These are phyloP conservation scores for Monosporozyma aerobia DNA, from an alignment of 805 yeast genomes.

Conservation along the genomic window DNA sequence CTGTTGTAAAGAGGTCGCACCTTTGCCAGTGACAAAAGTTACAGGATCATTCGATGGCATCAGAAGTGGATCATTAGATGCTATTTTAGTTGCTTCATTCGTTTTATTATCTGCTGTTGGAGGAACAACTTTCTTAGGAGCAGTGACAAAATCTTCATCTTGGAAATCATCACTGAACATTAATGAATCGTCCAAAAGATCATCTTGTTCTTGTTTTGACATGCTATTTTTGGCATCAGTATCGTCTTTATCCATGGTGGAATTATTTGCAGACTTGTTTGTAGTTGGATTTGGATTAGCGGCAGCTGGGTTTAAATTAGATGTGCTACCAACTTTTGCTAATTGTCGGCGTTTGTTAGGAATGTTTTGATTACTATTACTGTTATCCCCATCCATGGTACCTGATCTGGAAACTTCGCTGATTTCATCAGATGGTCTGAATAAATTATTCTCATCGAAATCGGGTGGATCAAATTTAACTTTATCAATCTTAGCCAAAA, in stretches of 20 bases:
- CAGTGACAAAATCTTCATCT: slow-evolving; percentile 27
- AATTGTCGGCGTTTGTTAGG: slow-evolving; percentile 20
- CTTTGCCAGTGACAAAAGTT: slow-evolving; percentile 55
- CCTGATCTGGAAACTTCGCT: slow-evolving; percentile 24
- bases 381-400: slow-evolving; percentile 14
- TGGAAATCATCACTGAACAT: slow-evolving; percentile 42
- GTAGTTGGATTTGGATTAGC: background rate
- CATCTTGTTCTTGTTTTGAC: slow-evolving; percentile 18
- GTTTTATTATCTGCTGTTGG: slow-evolving; percentile 11
- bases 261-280: background rate
- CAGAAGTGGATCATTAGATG: slow-evolving; percentile 5
- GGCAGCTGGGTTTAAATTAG: background rate
- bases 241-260: background rate
- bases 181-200: slow-evolving; percentile 43
- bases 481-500: slow-evolving; percentile 37
- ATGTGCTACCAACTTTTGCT: slow-evolving; percentile 7
- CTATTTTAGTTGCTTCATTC: background rate
- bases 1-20: slow-evolving; percentile 47
- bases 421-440: slow-evolving; percentile 30
- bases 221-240: background rate
- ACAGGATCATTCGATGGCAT: slow-evolving; percentile 8
- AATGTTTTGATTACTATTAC: background rate
- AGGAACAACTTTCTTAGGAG: slow-evolving; percentile 25
- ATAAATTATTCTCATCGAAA: slow-evolving; percentile 35
- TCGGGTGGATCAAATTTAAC: slow-evolving; percentile 39